Conservation (phyloP, 352 stramenopile genomes). For the Phytophthora niederhauseri region DNA sequence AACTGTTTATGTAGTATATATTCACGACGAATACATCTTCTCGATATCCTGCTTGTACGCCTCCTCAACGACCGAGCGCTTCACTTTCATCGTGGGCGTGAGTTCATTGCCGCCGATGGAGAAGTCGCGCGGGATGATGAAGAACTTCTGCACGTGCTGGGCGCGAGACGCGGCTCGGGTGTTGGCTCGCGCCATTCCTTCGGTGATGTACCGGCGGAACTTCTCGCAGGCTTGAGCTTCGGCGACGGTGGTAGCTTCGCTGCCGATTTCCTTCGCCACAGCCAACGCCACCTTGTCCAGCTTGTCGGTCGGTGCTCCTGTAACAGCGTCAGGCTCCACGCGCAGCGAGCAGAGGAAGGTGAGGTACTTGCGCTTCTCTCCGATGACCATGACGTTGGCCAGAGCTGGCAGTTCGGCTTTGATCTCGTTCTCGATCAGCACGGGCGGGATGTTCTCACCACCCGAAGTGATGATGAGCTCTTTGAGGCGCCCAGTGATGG, state of each 20-base stretch:
- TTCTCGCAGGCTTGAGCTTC: slow-evolving; percentile 66
- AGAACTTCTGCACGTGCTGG: slow-evolving; percentile 79
- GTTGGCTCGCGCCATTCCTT: slow-evolving; percentile 66
- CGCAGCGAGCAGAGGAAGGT: slow-evolving; percentile 84
- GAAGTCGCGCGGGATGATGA: slow-evolving; percentile 74
- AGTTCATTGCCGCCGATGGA: slow-evolving; percentile 85
- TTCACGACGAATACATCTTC: slow-evolving; percentile 44
- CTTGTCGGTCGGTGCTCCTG: slow-evolving; percentile 56
- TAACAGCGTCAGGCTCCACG: slow-evolving; percentile 63
- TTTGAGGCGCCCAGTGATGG: slow-evolving; percentile 94
- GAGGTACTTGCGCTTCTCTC: slow-evolving; percentile 91
- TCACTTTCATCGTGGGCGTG: slow-evolving; percentile 94
- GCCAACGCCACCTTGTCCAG: slow-evolving; percentile 73
- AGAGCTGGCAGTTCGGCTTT: slow-evolving; percentile 80
- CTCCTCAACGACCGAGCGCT: slow-evolving; percentile 86
- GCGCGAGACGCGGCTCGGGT: slow-evolving; percentile 48
- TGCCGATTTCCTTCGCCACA: slow-evolving; percentile 61
- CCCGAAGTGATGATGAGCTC: slow-evolving; percentile 94
- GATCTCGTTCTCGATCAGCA: slow-evolving; percentile 87
- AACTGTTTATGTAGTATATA: no score
- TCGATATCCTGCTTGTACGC: slow-evolving; percentile 90
- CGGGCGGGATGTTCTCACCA: slow-evolving; percentile 92
- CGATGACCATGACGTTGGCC: slow-evolving; percentile 90
- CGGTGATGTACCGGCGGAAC: slow-evolving; percentile 76
- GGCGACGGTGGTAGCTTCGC: slow-evolving; percentile 63